Base-by-base conservation (phyloP, 352 stramenopile species). In the Phytopythium mirpurense region DNA sequence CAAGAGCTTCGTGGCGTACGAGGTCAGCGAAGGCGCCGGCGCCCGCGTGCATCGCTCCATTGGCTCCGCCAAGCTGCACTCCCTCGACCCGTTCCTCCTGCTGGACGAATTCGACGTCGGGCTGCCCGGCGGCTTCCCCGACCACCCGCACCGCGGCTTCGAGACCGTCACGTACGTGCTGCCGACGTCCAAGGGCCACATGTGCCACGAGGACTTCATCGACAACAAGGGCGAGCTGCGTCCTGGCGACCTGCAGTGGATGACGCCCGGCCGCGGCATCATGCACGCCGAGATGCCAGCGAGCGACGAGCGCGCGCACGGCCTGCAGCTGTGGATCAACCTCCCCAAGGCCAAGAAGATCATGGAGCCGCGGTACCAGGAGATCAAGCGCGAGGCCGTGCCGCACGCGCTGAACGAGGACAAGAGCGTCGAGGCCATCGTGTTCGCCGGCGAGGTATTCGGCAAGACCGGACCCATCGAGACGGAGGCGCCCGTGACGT, bases 121-220 rank as follows among this genome's bases (percentile, higher is more conserved):
- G 0, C 41, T 81, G 1, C 70, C 87, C 2, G 85, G 90, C 27
- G 90, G 90, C 1, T 97, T 97, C 72, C 83, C 90, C 2, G 69
- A 89, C 31, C 92, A 98, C 72, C 87, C 88, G 21, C 92, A 98
- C 67, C 65, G 87, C 45, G 92, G 92, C 21, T 97, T 98, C 54
- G 74, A 96, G 47, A 98, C 89, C 1, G 70, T 98, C 1, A 97
- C 92, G 21, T 96, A 96, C 65, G 76, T 93, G 66, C 59, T 97
- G 11, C 72, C 72, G 24, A 68, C 60, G 0, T 78, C 68, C 5
- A 71, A 87, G 48, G 90, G 92, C 27, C 74, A 81, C 21, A 91
- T 98, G 67, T 57, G 60, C 0, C 92, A 98, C 62, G 70, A 91
- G 44, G 90, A 97, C 72, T 95, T 85, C 58, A 34, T 74, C 11